Evolutionary conservation across 495 filamentous ascomycete species (phyloP).

Genomic region (Immersiella caudata): DNA sequence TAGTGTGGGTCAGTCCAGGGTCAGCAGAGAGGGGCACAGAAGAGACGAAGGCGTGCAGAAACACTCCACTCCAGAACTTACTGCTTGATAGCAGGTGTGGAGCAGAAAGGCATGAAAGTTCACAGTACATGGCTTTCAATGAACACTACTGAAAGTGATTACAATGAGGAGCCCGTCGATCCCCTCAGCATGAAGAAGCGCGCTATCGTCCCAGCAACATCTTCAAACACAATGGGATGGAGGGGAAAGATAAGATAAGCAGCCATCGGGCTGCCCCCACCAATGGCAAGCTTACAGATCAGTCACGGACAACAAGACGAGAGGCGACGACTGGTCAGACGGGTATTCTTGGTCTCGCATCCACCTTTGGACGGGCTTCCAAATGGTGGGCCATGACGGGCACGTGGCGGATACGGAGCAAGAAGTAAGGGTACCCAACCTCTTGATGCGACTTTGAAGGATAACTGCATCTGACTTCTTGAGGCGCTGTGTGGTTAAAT

Average conservation of each 20-base stretch:
- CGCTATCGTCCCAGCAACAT: not conserved
- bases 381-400: not conserved
- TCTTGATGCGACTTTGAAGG: not conserved
- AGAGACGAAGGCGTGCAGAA: not conserved
- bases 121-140: no score
- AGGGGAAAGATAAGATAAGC: not conserved
- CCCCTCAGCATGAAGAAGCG: no score
- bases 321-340: not conserved
- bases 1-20: not conserved
- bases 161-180: not conserved
- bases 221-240: not conserved
- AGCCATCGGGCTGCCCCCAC: not conserved
- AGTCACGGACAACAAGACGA: not conserved
- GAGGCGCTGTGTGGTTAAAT: conserved; percentile 1
- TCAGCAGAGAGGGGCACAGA: not conserved
- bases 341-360: not conserved
- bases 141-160: not conserved
- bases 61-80: not conserved
- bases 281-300: not conserved
- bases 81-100: not conserved
- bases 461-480: not conserved
- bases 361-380: not conserved
- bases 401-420: not conserved
- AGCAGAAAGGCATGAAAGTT: not conserved
- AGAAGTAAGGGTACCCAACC: conserved; percentile 20